Evolutionary conservation across 768 basidiomycete species (phyloP).

Genomic region (Termitomyces sp.): DNA sequence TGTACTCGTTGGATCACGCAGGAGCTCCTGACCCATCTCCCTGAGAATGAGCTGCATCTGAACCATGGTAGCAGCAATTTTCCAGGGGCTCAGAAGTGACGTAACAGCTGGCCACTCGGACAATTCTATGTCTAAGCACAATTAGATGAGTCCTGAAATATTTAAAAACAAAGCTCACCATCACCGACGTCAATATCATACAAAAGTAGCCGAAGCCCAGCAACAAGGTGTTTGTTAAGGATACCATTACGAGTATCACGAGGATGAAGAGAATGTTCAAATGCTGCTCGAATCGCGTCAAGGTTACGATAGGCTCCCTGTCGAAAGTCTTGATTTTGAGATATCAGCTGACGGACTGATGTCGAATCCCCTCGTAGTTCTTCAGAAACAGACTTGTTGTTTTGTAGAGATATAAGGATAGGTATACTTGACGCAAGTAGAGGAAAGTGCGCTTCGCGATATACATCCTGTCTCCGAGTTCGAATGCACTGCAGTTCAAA

Average conservation of each 20-base stretch:
- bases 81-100: slow-evolving; percentile 76
- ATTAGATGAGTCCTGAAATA: background rate
- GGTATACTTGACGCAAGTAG: slow-evolving; percentile 60
- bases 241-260: slow-evolving; percentile 39
- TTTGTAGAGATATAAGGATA: slow-evolving; percentile 65
- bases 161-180: slow-evolving; percentile 29
- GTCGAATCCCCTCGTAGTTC: slow-evolving; percentile 43
- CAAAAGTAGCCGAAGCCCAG: slow-evolving; percentile 61
- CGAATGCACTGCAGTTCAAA: slow-evolving; percentile 64
- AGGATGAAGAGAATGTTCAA: slow-evolving; percentile 55
- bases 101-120: slow-evolving; percentile 58
- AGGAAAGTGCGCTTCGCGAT: slow-evolving; percentile 59
- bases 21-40: slow-evolving; percentile 64
- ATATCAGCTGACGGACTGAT: slow-evolving; percentile 52
- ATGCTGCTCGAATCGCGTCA: slow-evolving; percentile 61
- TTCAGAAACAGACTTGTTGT: slow-evolving; percentile 45
- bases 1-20: slow-evolving; percentile 47
- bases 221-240: slow-evolving; percentile 57
- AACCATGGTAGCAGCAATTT: slow-evolving; percentile 74
- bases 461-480: slow-evolving; percentile 65
- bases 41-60: slow-evolving; percentile 73
- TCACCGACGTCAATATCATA: slow-evolving; percentile 46
- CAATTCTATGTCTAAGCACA: slow-evolving; percentile 37
- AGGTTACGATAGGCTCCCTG: slow-evolving; percentile 73
- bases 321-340: slow-evolving; percentile 62